Percentiles rank a stretch among this genome's conserved stretches.
Evolutionary conservation across 2,329 filamentous ascomycete genomes (phyloP).

Genomic region (Ophiostoma piceae): DNA sequence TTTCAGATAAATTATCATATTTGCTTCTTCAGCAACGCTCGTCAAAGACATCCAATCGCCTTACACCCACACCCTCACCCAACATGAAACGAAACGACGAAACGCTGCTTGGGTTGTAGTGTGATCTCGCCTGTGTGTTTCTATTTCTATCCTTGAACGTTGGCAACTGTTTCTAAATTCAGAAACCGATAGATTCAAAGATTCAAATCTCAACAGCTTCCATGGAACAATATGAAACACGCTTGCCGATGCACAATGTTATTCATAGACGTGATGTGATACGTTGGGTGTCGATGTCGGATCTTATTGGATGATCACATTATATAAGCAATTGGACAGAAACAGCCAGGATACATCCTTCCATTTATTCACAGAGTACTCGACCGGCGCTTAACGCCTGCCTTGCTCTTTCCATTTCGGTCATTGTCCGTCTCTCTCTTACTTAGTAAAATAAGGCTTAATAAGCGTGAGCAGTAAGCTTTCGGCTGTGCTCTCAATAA

Average conservation of each 20-base stretch:
- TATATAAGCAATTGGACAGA: not conserved
- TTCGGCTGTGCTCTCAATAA: not conserved
- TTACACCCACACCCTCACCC: not conserved
- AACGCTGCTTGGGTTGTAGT: not conserved
- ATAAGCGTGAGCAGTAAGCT: not conserved
- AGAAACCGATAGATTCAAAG: not conserved
- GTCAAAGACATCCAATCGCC: not conserved
- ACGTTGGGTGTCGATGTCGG: not conserved
- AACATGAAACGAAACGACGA: constrained; percentile 5
- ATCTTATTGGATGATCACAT: not conserved
- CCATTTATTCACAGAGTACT: not conserved
- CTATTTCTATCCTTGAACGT: not conserved
- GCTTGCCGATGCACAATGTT: not conserved
- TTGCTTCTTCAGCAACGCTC: not conserved
- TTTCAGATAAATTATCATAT: not conserved
- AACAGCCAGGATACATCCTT: not conserved
- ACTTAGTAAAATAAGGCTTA: not conserved
- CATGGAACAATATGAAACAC: constrained; percentile 14
- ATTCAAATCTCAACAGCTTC: not conserved
- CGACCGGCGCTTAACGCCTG: not conserved
- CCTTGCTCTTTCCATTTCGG: not conserved
- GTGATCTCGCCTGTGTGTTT: not conserved
- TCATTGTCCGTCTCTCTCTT: not conserved
- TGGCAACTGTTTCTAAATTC: not conserved
- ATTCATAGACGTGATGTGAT: not conserved